Evolutionary conservation across 257 asterid species (phyloP), one percentile per base, ranked within the genome.

Genomic region (Plantago elongata): DNA sequence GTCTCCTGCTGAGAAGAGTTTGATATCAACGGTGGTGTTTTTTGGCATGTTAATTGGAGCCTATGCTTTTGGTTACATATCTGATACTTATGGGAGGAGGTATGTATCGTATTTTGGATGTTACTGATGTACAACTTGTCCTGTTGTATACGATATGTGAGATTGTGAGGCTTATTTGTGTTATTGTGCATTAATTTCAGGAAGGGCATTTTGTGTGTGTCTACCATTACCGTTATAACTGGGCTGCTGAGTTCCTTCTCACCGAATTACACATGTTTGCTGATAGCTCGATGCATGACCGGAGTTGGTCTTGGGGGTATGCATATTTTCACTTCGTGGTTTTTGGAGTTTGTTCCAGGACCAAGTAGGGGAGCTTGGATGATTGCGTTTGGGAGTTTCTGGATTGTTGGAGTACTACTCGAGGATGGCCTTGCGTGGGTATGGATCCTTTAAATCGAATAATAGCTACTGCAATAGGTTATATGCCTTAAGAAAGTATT

Each of bases 371-470:
- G 86, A 59, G 78, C 65, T 14, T 80, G 86, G 86, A 80, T 80
- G 86, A 75, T 74, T 57, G 75, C 61, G 51, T 80, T 80, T 56
- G 68, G 81, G 14, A 60, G 75, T 64, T 77, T 80, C 12, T 80
- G 86, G 86, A 80, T 80, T 37, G 16, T 80, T 60, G 85, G 86
- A 61, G 71, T 80, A 15, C 69, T 80, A 45, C 67, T 60, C 46
- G 86, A 80, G 75, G 83, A 82, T 57, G 78, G 49, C 51, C 81
- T 80, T 55, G 86, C 86, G 18, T 80, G 86, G 83, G 86, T 80
- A 77, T 61, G 27, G 27, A 22, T 22, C 27, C 27, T 22, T 22
- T 22, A 22, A 22, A 22, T 22, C 27, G 27, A 22, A 22, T 22
- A 22, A 22, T 22, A 2, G 27, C 27, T 22, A 22, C 27, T 22